A percentile compares a stretch with the other conserved stretches of the same genome.
These are phyloP conservation scores for Laetiporus sulphureus DNA, from an alignment of 1,284 basidiomycete species.

Conservation along the genomic window DNA sequence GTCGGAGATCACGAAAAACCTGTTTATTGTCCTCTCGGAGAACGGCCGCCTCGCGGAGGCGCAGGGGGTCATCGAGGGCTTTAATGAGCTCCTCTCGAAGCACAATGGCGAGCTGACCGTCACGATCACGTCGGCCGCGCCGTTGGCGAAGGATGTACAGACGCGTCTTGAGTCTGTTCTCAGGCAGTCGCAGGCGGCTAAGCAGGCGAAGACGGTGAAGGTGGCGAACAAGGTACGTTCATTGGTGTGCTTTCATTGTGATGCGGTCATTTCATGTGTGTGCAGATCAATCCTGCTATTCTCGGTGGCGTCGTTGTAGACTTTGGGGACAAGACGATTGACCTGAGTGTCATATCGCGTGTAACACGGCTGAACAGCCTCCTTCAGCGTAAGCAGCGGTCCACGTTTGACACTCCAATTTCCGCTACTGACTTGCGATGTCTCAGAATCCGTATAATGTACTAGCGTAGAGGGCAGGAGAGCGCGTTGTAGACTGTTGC, in stretches of 20 bases:
- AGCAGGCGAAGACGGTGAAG: conserved; percentile 81
- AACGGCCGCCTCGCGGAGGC: conserved; percentile 89
- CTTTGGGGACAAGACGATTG: conserved; percentile 97
- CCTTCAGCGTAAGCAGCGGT: conserved; percentile 52
- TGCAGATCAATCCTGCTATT: conserved; percentile 79
- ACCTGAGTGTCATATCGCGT: conserved; percentile 88
- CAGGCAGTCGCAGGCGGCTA: conserved; percentile 79
- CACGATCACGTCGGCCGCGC: conserved; percentile 82
- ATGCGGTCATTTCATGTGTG: background rate
- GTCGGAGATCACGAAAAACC: conserved; percentile 88
- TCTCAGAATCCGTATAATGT: conserved; percentile 1
- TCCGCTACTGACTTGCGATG: background rate
- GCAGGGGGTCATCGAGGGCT: conserved; percentile 85
- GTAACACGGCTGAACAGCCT: conserved; percentile 93
- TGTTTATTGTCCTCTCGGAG: conserved; percentile 87
- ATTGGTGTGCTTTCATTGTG: background rate
- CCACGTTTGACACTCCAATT: background rate
- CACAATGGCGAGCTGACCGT: conserved; percentile 94
- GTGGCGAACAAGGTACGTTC: conserved; percentile 76
- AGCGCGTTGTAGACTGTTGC: too few relatives aligned
- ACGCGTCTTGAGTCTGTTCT: conserved; percentile 75
- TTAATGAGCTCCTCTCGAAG: conserved; percentile 84
- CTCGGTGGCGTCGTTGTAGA: conserved; percentile 92
- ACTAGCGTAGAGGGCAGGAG: background rate
- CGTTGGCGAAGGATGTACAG: conserved; percentile 70